Base-by-base conservation (phyloP, 495 filamentous ascomycete genomes). In the Podospora comata region DNA sequence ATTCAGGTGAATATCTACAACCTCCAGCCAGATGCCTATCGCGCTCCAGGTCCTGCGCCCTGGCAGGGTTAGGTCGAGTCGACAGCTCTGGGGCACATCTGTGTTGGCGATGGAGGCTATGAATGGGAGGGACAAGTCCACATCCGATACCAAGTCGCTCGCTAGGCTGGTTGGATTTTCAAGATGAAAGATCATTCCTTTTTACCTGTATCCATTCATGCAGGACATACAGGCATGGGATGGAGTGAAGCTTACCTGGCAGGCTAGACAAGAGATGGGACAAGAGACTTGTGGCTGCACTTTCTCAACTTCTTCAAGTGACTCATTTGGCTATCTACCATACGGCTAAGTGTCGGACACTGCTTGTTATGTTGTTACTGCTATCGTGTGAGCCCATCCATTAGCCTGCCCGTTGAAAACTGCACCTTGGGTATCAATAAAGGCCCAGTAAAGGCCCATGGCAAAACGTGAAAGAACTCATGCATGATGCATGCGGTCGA, bases 31-130 rank as follows among this genome's bases (percentile, higher is more conserved):
- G 79, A 73, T 3, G 72, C 69, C 48, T 81, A 83, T 64, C 80
- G 75, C 1, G 77, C 79, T 30, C 79, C 80, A 4, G 79, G 80
- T 0, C 77, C 76, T 3, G 70, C 74, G 16, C 75, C 76, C 3
- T 79, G 78, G 77, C 59, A 68, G 64, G 70, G 70, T 4, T 67
- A 67, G 30, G 23, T 23, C 23, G 23, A 23, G 23, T 23, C 23
- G 1, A 23, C 23, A 23, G 23, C 23, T 23, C 23, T 23, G 23
- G 23, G 23, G 23, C 23, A 23, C 23, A 23, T 23, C 23, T 23
- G 23, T 1, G 23, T 23, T 23, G 23, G 23, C 23, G 23, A 23
- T 23, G 23, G 23, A 23, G 23, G 23, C 23, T 23, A 23, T 23
- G 23, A 23, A 23, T 1, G 23, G 23, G 23, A 23, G 23, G 23